Base-by-base conservation (phyloP, 2,329 filamentous ascomycete species). In the Dactylellina cionopaga region DNA sequence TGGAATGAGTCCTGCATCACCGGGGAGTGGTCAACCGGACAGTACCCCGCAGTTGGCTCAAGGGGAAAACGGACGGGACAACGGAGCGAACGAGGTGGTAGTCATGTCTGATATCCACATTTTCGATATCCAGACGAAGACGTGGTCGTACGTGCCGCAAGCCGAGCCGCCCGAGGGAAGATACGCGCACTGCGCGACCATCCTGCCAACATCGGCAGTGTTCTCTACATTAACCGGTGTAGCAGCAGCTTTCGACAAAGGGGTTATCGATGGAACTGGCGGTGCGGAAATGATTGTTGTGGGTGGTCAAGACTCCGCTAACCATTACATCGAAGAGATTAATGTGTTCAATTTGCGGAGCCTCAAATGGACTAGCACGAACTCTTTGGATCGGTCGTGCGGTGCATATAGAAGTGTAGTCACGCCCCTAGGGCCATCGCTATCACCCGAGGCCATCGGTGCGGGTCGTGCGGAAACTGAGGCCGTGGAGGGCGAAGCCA, bases 71-170 rank as follows among this genome's bases (percentile, higher is more conserved):
- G 55, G 56, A 29, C 58, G 39, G n/a, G 43, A 58, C 19, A 25
- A 93, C 74, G 83, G 88, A 60, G 90, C 92, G 76, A 88, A 92
- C 35, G 93, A 97, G 78, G 91, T 98, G 3, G 90, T 92, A 1
- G 95, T 98, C 64, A 97, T 99, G 93, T 97, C 94, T 5, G 95
- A 99, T 81, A 92, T 98, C 62, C 92, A 98, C 80, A 91, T 99
- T 29, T 98, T 92, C 80, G 94, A 99, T 80, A 91, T 95, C 1
- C 85, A 87, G 0, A 90, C 90, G 0, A 89, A 86, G 77, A 90
- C 85, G 49, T 99, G 95, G 95, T 94, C 91, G 17, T 92, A 89
- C 72, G 88, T 99, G 43, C 86, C 89, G 0, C 89, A 92, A 0
- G 86, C 88, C 47, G 92, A 97, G 63, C 85, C 91, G 0, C 95